phyloP scores from a whole-genome alignment of 148 eudicot species.

The Rhododendron kiyosumense region DNA sequence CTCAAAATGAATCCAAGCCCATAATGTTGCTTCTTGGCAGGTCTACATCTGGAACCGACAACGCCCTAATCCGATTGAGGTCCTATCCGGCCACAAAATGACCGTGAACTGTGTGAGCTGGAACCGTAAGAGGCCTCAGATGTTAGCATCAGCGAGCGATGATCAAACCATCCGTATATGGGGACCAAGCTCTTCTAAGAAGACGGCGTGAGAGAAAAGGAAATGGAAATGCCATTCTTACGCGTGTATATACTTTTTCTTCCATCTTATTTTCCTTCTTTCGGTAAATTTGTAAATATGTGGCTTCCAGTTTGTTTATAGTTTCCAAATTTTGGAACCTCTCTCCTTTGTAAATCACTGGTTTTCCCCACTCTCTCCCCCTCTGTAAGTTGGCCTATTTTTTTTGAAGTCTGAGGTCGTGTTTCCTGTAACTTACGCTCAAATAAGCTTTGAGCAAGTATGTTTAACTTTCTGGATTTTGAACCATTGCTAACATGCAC shows the following conservation, averaged over 20 bases:
- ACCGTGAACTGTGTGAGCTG: conserved; percentile 97
- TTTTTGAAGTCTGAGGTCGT: background rate
- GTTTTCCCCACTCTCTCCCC: too few relatives aligned
- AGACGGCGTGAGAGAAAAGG: conserved; percentile 8
- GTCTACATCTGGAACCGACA: conserved; percentile 82
- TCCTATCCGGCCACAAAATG: conserved; percentile 67
- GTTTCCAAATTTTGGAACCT: background rate
- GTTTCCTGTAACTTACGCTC: background rate
- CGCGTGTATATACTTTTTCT: background rate
- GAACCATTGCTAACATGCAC: background rate
- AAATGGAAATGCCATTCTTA: background rate
- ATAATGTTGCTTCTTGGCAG: conserved; percentile 30
- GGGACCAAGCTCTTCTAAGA: conserved; percentile 43
- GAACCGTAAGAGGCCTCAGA: conserved; percentile 69
- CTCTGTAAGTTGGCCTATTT: background rate
- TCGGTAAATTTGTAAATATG: conserved; percentile 9
- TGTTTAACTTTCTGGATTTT: background rate
- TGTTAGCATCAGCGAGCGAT: conserved; percentile 96
- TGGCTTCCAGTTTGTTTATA: background rate
- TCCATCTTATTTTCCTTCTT: background rate
- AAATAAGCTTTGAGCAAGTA: background rate
- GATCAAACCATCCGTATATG: conserved; percentile 92
- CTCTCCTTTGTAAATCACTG: background rate
- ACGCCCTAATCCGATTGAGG: conserved; percentile 58
- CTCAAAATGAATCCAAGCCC: background rate